Conservation (phyloP, 768 basidiomycete species). For the Cystofilobasidium capitatum region DNA sequence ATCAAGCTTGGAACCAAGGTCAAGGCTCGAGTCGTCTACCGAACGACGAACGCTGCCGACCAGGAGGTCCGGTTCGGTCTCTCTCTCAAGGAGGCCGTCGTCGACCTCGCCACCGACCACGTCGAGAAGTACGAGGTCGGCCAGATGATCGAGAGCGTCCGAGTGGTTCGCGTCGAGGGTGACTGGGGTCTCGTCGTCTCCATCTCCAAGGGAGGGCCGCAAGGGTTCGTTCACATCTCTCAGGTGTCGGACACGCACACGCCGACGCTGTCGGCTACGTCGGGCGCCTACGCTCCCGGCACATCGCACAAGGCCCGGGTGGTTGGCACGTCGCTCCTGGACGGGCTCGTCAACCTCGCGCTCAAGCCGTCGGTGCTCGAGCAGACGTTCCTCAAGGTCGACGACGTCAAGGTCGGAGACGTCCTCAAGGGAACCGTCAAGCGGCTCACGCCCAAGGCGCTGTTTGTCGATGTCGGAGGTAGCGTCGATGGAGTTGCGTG, state of each 20-base stretch:
- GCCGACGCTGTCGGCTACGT: constrained; percentile 57
- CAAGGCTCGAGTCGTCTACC: constrained; percentile 72
- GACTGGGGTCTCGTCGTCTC: constrained; percentile 74
- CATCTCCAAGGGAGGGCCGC: constrained; percentile 48
- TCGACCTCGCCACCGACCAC: constrained; percentile 43
- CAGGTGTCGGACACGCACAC: constrained; percentile 85
- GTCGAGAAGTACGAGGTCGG: constrained; percentile 63
- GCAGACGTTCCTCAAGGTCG: constrained; percentile 73
- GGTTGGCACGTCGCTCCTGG: constrained; percentile 70
- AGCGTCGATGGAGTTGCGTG: constrained; percentile 86
- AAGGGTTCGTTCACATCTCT: constrained; percentile 57
- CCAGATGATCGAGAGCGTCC: constrained; percentile 58
- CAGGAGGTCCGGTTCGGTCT: constrained; percentile 64
- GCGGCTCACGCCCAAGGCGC: constrained; percentile 62
- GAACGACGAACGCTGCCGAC: constrained; percentile 42
- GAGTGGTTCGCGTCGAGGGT: constrained; percentile 60
- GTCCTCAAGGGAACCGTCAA: constrained; percentile 72
- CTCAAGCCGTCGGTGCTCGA: constrained; percentile 71
- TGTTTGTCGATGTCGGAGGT: constrained; percentile 79
- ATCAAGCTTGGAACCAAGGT: constrained; percentile 48
- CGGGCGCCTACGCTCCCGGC: constrained; percentile 69
- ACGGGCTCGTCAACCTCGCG: constrained; percentile 80
- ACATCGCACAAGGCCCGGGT: constrained; percentile 77
- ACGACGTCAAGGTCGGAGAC: constrained; percentile 76
- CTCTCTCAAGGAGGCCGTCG: constrained; percentile 50